A percentile compares a stretch with the other conserved stretches of the same genome.
Conservation (phyloP, 176 grass and related monocot species). For the Dactylis glomerata region DNA sequence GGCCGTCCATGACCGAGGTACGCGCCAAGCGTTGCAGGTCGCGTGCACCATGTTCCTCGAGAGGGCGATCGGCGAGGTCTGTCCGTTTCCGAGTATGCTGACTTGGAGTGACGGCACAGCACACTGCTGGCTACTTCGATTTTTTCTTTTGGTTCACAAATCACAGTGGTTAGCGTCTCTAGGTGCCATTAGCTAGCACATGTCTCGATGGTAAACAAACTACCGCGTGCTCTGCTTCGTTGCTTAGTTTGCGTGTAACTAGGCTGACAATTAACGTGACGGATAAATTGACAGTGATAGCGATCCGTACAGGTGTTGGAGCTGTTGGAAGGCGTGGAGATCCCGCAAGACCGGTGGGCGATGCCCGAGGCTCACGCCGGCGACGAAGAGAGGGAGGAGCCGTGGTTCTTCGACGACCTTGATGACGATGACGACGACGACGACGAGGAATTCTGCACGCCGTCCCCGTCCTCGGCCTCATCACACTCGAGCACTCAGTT, state of each 20-base stretch:
- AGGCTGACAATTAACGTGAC: background rate
- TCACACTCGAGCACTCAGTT: slow-evolving; percentile 46
- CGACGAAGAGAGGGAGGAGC: slow-evolving; percentile 25
- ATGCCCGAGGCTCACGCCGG: slow-evolving; percentile 45
- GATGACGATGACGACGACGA: slow-evolving; percentile 13
- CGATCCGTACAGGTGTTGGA: slow-evolving; percentile 61
- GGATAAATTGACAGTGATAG: background rate
- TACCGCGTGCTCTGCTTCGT: background rate
- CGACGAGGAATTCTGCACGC: slow-evolving; percentile 7
- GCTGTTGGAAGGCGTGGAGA: slow-evolving; percentile 71
- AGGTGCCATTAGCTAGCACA: slow-evolving; percentile 21
- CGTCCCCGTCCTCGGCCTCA: slow-evolving; percentile 41
- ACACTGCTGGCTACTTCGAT: too few species aligned
- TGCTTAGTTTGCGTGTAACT: slow-evolving; percentile 22
- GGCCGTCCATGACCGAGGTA: slow-evolving; percentile 92
- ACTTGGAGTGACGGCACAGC: background rate
- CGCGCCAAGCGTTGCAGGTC: background rate
- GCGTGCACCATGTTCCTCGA: background rate
- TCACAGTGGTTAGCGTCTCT: background rate
- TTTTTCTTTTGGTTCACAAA: background rate
- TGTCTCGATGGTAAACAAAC: slow-evolving; percentile 21
- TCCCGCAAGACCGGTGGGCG: slow-evolving; percentile 66
- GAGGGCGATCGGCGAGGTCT: background rate
- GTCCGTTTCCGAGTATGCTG: background rate
- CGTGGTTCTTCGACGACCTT: slow-evolving; percentile 64